Base-by-base conservation (phyloP, 371 early-diverging fungal species). In the Cladochytrium tenue region DNA sequence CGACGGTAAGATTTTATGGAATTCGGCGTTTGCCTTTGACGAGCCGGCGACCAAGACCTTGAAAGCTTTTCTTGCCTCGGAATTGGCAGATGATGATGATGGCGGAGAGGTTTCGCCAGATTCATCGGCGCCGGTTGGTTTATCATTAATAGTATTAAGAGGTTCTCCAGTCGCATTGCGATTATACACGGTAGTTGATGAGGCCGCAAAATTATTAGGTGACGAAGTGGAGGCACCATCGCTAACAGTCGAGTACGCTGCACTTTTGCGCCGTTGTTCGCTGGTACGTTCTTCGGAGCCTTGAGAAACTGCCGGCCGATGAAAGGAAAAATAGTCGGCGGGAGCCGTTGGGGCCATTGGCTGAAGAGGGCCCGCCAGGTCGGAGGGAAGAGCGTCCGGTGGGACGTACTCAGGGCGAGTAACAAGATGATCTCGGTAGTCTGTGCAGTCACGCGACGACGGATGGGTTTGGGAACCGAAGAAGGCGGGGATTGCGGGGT, bases 1-100 rank as follows among this genome's bases (percentile, higher is more conserved):
- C 5, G 26, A 27, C 50, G 26, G 1, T 36, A 60, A 66, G 28
- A 66, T 3, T 5, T 33, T 51, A 33, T 66, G 67, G 32, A 66
- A 66, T 51, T 66, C 67, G 2, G 23, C 30, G 51, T 65, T 65
- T 13, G 57, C 65, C 20, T 55, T 55, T 25, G 55, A 28, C 20
- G 55, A 43, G 43, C 13, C 13, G 7, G 7, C 43, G 43, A 7
- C 7, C 43, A 43, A 43, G 20, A 7, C 13, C 13, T 43, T 7
- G 13, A 13, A 20, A 20, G 13, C 43, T 7, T 20, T 43, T 20
- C 20, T 43, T 20, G 43, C 43, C 20, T 7, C 20, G 43, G 7
- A 20, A 43, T 43, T 43, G 7, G 43, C 13, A 43, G 43, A 7
- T 43, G 43, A 20, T n/a, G n/a, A n/a, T n/a, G n/a, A n/a, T n/a